Evolutionary conservation across 2,329 filamentous ascomycete species (phyloP).

Genomic region (Pleomassaria siparia): DNA sequence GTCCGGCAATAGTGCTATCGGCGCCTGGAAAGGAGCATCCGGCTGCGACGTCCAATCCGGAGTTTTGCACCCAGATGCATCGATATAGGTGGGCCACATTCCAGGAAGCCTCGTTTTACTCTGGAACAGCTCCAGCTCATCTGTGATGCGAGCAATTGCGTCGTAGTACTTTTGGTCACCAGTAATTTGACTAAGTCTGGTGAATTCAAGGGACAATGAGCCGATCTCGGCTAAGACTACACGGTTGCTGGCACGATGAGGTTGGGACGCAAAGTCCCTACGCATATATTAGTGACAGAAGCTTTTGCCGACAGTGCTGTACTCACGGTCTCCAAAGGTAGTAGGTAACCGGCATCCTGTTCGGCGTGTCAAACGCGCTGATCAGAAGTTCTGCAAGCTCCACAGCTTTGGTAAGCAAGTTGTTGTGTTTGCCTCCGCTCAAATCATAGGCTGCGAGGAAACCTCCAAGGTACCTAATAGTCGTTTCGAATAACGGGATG

Average conservation of each 20-base stretch:
- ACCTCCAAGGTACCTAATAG: conserved; percentile 70
- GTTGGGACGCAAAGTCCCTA: conserved; percentile 36
- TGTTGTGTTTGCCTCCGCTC: conserved; percentile 54
- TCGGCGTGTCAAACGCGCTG: conserved; percentile 67
- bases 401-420: conserved; percentile 62
- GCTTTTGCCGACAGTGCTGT: conserved; percentile 20
- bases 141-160: conserved; percentile 49
- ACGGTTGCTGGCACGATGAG: conserved; percentile 43
- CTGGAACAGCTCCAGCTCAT: conserved; percentile 47
- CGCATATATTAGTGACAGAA: conserved; percentile 4
- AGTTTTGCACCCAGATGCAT: conserved; percentile 44
- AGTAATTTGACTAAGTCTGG: conserved; percentile 50
- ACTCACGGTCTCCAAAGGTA: conserved; percentile 56
- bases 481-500: conserved; percentile 71
- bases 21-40: conserved; percentile 25
- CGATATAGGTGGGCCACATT: conserved; percentile 52
- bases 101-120: conserved; percentile 49
- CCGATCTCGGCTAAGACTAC: conserved; percentile 53
- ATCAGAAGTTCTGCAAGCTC: conserved; percentile 67
- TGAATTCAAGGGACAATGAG: conserved; percentile 53
- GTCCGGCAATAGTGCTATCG: conserved; percentile 12
- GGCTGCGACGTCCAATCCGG: conserved; percentile 22
- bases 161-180: conserved; percentile 52
- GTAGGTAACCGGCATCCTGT: conserved; percentile 63
- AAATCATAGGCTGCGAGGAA: conserved; percentile 71